Conservation (phyloP, 2,329 filamentous ascomycete species). For the Polytolypa hystricis region DNA sequence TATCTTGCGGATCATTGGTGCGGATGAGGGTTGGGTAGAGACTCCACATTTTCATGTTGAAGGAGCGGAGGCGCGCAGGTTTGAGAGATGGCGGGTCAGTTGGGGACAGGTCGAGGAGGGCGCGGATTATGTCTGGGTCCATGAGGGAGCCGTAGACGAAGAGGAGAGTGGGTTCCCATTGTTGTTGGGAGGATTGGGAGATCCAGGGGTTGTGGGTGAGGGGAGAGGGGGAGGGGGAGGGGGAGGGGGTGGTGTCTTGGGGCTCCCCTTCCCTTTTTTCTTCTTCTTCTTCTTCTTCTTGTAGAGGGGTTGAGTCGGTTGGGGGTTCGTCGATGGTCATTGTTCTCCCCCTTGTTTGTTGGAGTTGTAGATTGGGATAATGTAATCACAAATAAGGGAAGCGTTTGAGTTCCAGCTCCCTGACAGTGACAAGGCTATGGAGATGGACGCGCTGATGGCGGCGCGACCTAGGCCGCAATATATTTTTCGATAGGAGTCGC, state of each 20-base stretch:
- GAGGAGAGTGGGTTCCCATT: slow-evolving; percentile 4
- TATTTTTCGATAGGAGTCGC: too few relatives aligned
- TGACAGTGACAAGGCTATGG: too few relatives aligned
- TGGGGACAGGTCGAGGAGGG: slow-evolving; percentile 3
- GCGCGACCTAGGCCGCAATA: too few relatives aligned
- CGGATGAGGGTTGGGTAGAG: slow-evolving; percentile 9
- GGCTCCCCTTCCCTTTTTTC: too few relatives aligned
- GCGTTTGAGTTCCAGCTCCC: too few relatives aligned
- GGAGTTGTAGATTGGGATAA: too few relatives aligned
- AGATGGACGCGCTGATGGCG: too few relatives aligned
- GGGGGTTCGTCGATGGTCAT: too few relatives aligned
- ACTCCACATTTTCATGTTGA: slow-evolving; percentile 11
- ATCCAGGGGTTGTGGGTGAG: not conserved
- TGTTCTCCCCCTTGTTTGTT: too few relatives aligned
- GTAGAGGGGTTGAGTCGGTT: too few relatives aligned
- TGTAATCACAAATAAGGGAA: too few relatives aligned
- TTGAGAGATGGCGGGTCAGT: slow-evolving; percentile 2
- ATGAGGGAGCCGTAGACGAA: slow-evolving; percentile 12
- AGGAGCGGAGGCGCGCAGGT: slow-evolving; percentile 6
- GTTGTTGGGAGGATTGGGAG: not conserved
- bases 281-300: too few relatives aligned
- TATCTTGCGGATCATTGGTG: not conserved
- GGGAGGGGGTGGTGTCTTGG: slow-evolving; percentile 1
- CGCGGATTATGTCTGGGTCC: slow-evolving; percentile 9
- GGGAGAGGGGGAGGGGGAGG: not conserved